Evolutionary conservation across 306 rosid species (phyloP).

Genomic region (Cicer judaicum): DNA sequence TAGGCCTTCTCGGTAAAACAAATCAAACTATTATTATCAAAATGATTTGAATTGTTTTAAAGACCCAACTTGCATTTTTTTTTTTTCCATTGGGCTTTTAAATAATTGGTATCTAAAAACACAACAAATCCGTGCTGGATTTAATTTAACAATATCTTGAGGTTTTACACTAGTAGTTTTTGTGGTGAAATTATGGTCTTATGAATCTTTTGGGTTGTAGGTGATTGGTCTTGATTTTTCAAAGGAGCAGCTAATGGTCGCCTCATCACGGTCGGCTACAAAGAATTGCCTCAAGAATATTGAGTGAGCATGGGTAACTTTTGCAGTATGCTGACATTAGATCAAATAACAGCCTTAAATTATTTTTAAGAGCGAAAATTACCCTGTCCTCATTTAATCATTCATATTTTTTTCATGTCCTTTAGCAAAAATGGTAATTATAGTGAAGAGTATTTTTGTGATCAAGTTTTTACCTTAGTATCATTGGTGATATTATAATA

Average conservation of each 20-base stretch:
- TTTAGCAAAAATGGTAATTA: neutral
- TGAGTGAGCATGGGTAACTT: constrained; percentile 64
- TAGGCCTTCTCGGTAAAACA: neutral
- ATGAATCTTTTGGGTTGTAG: constrained; percentile 49
- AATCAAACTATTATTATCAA: neutral
- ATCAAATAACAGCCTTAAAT: neutral
- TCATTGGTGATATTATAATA: constrained; percentile 4
- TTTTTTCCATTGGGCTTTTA: too few species aligned
- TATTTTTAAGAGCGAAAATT: neutral
- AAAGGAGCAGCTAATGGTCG: constrained; percentile 64
- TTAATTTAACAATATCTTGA: neutral
- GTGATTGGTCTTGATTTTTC: constrained; percentile 76
- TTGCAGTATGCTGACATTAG: constrained; percentile 35
- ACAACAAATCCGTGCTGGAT: neutral
- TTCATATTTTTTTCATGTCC: neutral
- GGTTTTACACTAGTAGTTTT: neutral
- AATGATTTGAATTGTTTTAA: neutral
- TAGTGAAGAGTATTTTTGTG: neutral
- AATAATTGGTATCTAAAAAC: neutral
- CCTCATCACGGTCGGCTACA: constrained; percentile 56
- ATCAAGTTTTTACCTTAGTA: constrained; percentile 25
- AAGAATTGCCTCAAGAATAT: constrained; percentile 65
- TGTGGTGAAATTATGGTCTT: neutral
- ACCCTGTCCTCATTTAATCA: neutral
- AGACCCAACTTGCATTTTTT: too few species aligned